phyloP scores from a whole-genome alignment of 2,329 filamentous ascomycete genomes.

The Diaporthe amygdali region DNA sequence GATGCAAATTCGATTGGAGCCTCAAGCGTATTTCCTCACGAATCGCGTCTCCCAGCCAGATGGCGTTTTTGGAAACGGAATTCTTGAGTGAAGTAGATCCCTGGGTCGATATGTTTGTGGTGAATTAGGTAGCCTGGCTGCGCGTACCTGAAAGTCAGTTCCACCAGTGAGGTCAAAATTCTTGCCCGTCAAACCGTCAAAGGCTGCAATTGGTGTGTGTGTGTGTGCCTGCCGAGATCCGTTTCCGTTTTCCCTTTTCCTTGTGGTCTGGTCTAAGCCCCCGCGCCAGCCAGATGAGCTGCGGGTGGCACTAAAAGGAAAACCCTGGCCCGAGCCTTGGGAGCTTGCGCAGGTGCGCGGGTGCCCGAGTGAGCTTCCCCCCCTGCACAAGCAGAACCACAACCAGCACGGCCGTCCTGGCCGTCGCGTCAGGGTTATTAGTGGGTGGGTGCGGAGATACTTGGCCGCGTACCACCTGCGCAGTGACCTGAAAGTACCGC shows the following conservation, averaged over 20 bases:
- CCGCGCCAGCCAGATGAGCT: neutral
- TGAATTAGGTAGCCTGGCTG: neutral
- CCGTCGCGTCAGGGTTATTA: conserved; percentile 11
- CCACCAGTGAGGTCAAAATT: conserved; percentile 5
- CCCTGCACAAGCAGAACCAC: neutral
- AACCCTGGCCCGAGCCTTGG: neutral
- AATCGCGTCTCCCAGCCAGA: neutral
- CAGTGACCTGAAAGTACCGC: neutral
- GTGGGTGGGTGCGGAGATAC: neutral
- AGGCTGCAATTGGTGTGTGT: neutral
- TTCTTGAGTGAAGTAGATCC: neutral
- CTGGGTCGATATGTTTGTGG: neutral
- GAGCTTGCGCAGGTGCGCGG: neutral
- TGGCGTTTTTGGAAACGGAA: neutral
- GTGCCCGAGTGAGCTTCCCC: neutral
- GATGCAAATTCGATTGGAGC: neutral
- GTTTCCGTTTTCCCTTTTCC: neutral
- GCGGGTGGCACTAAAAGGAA: no score
- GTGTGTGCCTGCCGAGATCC: conserved; percentile 15
- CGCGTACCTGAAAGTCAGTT: neutral
- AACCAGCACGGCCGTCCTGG: neutral
- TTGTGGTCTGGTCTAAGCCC: neutral
- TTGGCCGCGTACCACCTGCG: neutral
- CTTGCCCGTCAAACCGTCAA: neutral
- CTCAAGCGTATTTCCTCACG: neutral